phyloP scores from a whole-genome alignment of 2,329 filamentous ascomycete genomes.

The Fusarium torulosum region DNA sequence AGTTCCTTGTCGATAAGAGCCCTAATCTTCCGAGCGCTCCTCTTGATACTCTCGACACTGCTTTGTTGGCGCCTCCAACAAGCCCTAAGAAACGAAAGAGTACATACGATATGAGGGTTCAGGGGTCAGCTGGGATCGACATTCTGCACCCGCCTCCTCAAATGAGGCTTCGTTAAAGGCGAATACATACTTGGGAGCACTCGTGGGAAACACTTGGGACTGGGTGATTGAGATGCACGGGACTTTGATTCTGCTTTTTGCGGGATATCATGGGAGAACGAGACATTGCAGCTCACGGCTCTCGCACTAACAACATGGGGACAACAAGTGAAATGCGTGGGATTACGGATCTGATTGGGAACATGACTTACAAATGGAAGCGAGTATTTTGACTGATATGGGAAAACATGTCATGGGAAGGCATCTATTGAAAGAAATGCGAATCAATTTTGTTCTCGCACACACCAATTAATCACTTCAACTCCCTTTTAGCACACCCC shows the following conservation, averaged over 20 bases:
- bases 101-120: slow-evolving; percentile 4
- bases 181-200: neutral
- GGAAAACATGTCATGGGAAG: neutral
- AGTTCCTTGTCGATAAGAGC: slow-evolving; percentile 45
- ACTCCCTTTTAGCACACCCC: neutral
- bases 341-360: slow-evolving; percentile 6
- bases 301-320: neutral
- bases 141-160: slow-evolving; percentile 2
- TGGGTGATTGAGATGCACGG: neutral
- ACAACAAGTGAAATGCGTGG: slow-evolving; percentile 2
- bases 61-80: neutral
- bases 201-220: neutral
- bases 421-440: slow-evolving; percentile 8
- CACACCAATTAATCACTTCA: neutral
- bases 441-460: neutral
- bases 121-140: neutral
- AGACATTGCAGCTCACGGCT: neutral
- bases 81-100: slow-evolving; percentile 22
- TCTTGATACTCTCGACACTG: neutral
- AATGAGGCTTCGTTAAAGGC: slow-evolving; percentile 12
- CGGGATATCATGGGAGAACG: slow-evolving; percentile 10
- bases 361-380: neutral
- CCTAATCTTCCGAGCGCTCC: slow-evolving; percentile 17
- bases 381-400: slow-evolving; percentile 9
- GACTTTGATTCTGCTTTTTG: slow-evolving; percentile 3